These are phyloP conservation scores for Hebeloma cylindrosporum DNA, from an alignment of 768 basidiomycete species.

Conservation along the genomic window DNA sequence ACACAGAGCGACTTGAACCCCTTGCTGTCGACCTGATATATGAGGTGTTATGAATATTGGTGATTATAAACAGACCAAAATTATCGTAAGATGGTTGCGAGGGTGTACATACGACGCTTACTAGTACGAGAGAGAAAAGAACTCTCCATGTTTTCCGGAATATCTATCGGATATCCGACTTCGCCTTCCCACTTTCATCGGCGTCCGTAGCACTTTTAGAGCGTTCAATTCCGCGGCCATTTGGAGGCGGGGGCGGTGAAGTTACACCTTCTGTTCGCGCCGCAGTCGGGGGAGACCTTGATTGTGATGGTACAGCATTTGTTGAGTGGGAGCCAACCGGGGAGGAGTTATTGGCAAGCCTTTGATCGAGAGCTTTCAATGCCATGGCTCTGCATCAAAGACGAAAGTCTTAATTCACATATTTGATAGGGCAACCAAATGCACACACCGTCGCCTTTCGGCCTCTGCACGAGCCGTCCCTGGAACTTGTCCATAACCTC, in stretches of 20 bases:
- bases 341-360: constrained; percentile 68
- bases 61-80: constrained; percentile 10
- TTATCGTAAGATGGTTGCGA: constrained; percentile 19
- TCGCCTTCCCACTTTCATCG: constrained; percentile 25
- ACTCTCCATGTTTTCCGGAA: constrained; percentile 1
- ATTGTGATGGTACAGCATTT: constrained; percentile 27
- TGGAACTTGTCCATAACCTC: constrained; percentile 70
- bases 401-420: constrained; percentile 8
- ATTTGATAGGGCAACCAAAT: neutral
- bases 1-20: neutral
- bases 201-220: constrained; percentile 38
- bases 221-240: constrained; percentile 25
- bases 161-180: constrained; percentile 31
- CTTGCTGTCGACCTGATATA: too few relatives aligned
- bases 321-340: constrained; percentile 38
- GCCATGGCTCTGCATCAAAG: constrained; percentile 75
- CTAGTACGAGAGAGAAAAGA: constrained; percentile 6
- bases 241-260: constrained; percentile 28
- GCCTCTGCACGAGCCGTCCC: constrained; percentile 94
- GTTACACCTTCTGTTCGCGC: constrained; percentile 33
- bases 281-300: constrained; percentile 30
- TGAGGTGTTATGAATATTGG: too few relatives aligned
- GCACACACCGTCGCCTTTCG: constrained; percentile 81
- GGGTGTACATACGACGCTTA: constrained; percentile 14
- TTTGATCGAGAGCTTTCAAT: constrained; percentile 93